These are phyloP conservation scores for Clavariopsis aquatica DNA, from an alignment of 495 filamentous ascomycete genomes.

Conservation along the genomic window DNA sequence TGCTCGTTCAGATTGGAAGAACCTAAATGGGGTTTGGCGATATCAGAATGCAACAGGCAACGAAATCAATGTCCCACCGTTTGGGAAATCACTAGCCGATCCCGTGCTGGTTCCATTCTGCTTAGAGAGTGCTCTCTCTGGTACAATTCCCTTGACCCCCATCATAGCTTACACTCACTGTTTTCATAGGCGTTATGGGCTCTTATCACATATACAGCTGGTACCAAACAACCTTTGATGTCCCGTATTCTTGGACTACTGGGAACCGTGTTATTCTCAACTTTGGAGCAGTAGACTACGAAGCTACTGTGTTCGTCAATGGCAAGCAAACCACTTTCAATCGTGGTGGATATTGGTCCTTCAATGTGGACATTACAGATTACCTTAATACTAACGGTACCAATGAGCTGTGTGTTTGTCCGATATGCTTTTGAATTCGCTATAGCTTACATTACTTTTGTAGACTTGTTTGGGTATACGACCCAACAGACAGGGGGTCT, in stretches of 20 bases:
- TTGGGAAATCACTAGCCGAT: slow-evolving; percentile 46
- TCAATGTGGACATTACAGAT: slow-evolving; percentile 60
- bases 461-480: slow-evolving; percentile 63
- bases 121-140: slow-evolving; percentile 59
- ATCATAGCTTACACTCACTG: background rate
- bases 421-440: background rate
- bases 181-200: slow-evolving; percentile 54
- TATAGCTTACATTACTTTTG: background rate
- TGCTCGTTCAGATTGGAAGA: slow-evolving; percentile 60
- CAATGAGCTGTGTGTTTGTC: slow-evolving; percentile 56
- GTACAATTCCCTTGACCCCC: slow-evolving; percentile 38
- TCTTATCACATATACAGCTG: slow-evolving; percentile 56
- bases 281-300: slow-evolving; percentile 69
- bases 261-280: slow-evolving; percentile 57
- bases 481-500: slow-evolving; percentile 60
- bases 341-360: slow-evolving; percentile 64
- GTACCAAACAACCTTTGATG: slow-evolving; percentile 60
- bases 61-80: slow-evolving; percentile 49
- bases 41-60: slow-evolving; percentile 52
- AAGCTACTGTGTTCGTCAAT: slow-evolving; percentile 66
- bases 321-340: slow-evolving; percentile 56
- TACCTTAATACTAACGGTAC: slow-evolving; percentile 47
- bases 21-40: slow-evolving; percentile 68
- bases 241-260: slow-evolving; percentile 52
- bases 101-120: slow-evolving; percentile 66